A percentile compares a stretch with the other conserved stretches of the same genome.
phyloP scores from a whole-genome alignment of 2,329 filamentous ascomycete genomes.

The Venturia aucupariae region DNA sequence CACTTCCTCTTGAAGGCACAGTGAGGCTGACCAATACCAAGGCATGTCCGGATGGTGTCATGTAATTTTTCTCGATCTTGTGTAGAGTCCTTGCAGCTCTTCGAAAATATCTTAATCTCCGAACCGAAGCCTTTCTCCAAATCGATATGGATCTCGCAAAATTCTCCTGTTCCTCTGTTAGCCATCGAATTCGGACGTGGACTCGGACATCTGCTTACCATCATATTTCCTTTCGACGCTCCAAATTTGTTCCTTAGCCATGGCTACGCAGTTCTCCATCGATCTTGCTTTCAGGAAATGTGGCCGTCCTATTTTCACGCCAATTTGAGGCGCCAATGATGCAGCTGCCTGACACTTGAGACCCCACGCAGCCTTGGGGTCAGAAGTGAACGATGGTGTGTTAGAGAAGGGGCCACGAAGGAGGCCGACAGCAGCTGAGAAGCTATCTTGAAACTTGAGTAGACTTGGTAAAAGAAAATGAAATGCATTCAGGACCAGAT shows the following conservation, averaged over 20 bases:
- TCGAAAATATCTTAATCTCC: slow-evolving; percentile 66
- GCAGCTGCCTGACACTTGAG: slow-evolving; percentile 32
- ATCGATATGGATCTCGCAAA: slow-evolving; percentile 80
- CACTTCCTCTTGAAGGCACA: slow-evolving; percentile 56
- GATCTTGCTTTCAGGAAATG: slow-evolving; percentile 36
- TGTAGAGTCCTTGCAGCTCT: slow-evolving; percentile 85
- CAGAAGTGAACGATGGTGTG: slow-evolving; percentile 13
- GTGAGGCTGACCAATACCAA: slow-evolving; percentile 49
- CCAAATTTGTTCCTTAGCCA: slow-evolving; percentile 52
- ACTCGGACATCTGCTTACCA: slow-evolving; percentile 25
- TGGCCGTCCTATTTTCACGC: slow-evolving; percentile 38
- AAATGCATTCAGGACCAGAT: slow-evolving; percentile 48
- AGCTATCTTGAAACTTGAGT: slow-evolving; percentile 60
- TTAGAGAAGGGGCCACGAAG: slow-evolving; percentile 35
- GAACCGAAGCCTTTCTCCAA: slow-evolving; percentile 50
- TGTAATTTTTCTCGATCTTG: slow-evolving; percentile 56
- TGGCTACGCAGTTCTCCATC: slow-evolving; percentile 63
- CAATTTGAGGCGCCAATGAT: slow-evolving; percentile 30
- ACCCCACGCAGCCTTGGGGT: slow-evolving; percentile 22
- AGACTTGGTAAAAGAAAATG: slow-evolving; percentile 63
- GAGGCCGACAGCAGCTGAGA: slow-evolving; percentile 50
- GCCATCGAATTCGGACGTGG: not conserved
- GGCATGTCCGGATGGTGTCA: slow-evolving; percentile 52
- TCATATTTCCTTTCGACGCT: slow-evolving; percentile 77
- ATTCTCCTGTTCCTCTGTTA: slow-evolving; percentile 46